Conservation (phyloP, 495 filamentous ascomycete genomes). For the Recurvomyces mirabilis region DNA sequence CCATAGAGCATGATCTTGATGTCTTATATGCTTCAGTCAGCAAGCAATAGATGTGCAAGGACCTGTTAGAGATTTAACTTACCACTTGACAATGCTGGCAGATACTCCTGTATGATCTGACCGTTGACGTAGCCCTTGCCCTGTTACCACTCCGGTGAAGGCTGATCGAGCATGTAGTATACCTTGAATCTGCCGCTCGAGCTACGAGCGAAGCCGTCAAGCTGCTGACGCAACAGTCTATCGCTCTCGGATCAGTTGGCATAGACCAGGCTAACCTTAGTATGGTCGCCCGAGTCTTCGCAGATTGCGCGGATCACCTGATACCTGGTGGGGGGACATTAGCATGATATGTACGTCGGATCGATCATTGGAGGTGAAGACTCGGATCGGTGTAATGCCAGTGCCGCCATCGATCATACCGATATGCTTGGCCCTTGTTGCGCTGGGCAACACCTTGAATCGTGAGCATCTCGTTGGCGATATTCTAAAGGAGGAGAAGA, state of each 20-base stretch:
- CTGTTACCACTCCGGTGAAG: slow-evolving; percentile 27
- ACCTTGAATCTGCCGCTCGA: slow-evolving; percentile 37
- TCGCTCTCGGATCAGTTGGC: slow-evolving; percentile 19
- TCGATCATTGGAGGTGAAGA: too few relatives aligned
- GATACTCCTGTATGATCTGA: slow-evolving; percentile 24
- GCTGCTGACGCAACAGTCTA: slow-evolving; percentile 24
- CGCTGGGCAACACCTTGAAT: too few relatives aligned
- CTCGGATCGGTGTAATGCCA: slow-evolving; percentile 47
- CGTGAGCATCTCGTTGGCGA: too few relatives aligned
- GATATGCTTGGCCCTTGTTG: too few relatives aligned
- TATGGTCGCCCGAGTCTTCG: slow-evolving; percentile 39
- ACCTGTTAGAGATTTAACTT: too few relatives aligned
- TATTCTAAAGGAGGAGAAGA: too few relatives aligned
- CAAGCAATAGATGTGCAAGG: too few relatives aligned
- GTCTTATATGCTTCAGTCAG: too few relatives aligned
- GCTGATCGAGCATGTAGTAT: slow-evolving; percentile 36
- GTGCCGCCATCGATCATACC: slow-evolving; percentile 44
- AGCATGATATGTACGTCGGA: too few relatives aligned
- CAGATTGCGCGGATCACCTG: slow-evolving; percentile 43
- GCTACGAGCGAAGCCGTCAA: slow-evolving; percentile 35
- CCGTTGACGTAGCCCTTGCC: slow-evolving; percentile 29
- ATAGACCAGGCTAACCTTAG: slow-evolving; percentile 38
- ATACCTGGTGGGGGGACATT: too few relatives aligned
- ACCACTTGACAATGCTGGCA: too few relatives aligned
- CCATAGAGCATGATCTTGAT: slow-evolving; percentile 35